Base-by-base conservation (phyloP, 1,284 basidiomycete species). In the Lentinula novae-zelandiae region DNA sequence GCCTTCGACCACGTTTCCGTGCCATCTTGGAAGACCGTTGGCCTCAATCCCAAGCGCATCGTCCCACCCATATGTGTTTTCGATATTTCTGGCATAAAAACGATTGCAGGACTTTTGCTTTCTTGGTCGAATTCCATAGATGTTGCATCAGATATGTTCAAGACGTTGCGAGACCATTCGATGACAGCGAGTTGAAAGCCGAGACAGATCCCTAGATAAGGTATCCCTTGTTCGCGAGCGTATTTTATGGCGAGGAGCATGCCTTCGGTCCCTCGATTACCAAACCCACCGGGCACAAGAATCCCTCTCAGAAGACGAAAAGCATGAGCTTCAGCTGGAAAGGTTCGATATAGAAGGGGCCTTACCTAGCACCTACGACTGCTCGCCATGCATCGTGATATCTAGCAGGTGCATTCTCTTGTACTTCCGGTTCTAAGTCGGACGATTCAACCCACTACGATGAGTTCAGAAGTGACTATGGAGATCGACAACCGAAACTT, bases 61-160 rank as follows among this genome's bases (percentile, higher is more conserved):
- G 96, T 99, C 33, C 96, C 96, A 60, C 96, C 96, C 83, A 99
- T 93, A 67, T 99, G 95, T 6, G 96, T 98, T 72, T 92, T 93
- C 51, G 95, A 97, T 68, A 99, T 93, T 75, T 99, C 96, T 34
- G 96, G 96, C 96, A 99, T 99, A 84, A 96, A 99, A 67, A 98
- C 85, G 74, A 99, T 83, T 60, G 96, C 83, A 0, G 92, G 92
- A 66, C 93, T 80, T 38, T 81, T 75, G 1, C 83, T 73, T 3
- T 82, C 73, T 2, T 76, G 64, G 50, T 84, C 76, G 67, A 99
- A 92, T 75, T 99, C 96, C 31, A 86, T 78, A 1, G 96, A 98
- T 62, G 89, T 90, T n/a, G 95, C 95, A 57, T 87, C 93, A 44
- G 82, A 69, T 58, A 96, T 78, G 31, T 85, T 86, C 67, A 94